These are phyloP conservation scores for Cryomyces minteri DNA, from an alignment of 495 filamentous ascomycete species.

Conservation along the genomic window DNA sequence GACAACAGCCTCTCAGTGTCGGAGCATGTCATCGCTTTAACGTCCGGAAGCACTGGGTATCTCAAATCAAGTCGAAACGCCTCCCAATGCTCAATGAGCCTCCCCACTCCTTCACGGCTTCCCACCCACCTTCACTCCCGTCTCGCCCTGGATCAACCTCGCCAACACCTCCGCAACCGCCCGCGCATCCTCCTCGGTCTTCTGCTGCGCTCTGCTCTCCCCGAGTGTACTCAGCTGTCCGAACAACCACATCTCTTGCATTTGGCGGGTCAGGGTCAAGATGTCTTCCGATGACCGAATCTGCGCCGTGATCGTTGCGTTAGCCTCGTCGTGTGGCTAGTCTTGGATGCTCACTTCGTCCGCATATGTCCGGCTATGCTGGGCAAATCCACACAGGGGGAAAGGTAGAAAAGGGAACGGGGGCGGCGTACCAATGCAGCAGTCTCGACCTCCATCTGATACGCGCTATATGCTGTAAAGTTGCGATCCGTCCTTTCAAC, in stretches of 20 bases:
- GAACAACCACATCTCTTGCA: constrained; percentile 64
- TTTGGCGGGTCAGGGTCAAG: constrained; percentile 36
- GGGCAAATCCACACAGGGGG: not conserved
- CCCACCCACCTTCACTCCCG: not conserved
- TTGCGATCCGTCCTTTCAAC: constrained; percentile 19
- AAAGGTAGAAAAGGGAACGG: not conserved
- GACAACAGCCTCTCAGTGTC: too few species aligned
- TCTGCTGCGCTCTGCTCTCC: constrained; percentile 20
- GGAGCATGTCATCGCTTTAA: too few species aligned
- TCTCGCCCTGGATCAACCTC: constrained; percentile 3
- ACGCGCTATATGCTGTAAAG: constrained; percentile 36
- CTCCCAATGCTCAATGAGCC: too few species aligned
- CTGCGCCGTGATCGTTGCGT: constrained; percentile 15
- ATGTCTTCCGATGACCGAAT: constrained; percentile 49
- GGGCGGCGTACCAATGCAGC: constrained; percentile 33
- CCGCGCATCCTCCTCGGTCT: constrained; percentile 33
- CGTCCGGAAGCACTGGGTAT: too few species aligned
- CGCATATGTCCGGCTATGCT: too few species aligned
- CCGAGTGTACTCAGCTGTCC: constrained; percentile 48
- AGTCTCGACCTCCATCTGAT: constrained; percentile 45
- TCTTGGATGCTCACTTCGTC: too few species aligned
- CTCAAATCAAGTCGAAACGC: too few species aligned
- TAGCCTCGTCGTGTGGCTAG: too few species aligned
- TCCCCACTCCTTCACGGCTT: not conserved
- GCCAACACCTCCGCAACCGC: constrained; percentile 26